phyloP scores from a whole-genome alignment of 2,329 filamentous ascomycete species.

The Cercospora sp. region DNA sequence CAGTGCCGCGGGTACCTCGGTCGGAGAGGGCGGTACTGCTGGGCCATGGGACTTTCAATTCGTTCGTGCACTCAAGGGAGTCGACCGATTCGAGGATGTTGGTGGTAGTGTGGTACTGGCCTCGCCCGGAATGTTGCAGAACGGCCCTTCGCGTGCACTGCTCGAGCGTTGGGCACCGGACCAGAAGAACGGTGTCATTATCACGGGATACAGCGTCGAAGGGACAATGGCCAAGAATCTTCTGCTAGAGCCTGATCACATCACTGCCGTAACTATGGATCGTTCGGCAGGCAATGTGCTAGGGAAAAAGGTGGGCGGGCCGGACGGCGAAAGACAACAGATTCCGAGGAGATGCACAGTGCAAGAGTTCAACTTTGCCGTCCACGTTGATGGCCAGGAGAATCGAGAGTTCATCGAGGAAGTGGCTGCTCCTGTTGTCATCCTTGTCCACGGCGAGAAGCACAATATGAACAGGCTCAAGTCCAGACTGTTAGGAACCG shows the following conservation, averaged over 20 bases:
- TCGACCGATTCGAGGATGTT: constrained; percentile 94
- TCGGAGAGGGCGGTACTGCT: constrained; percentile 67
- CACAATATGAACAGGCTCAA: constrained; percentile 98
- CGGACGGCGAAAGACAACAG: constrained; percentile 75
- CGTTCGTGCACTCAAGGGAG: constrained; percentile 84
- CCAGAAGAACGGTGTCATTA: constrained; percentile 95
- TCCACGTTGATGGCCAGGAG: constrained; percentile 93
- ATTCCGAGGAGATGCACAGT: constrained; percentile 91
- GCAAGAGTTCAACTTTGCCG: constrained; percentile 91
- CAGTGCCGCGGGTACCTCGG: constrained; percentile 80
- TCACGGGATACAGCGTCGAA: constrained; percentile 97
- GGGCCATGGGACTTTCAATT: constrained; percentile 97
- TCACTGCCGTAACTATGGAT: constrained; percentile 83
- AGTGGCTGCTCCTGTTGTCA: constrained; percentile 87
- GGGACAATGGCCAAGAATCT: constrained; percentile 98
- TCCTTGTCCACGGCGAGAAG: constrained; percentile 94
- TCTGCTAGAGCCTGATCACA: constrained; percentile 90
- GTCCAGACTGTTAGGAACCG: constrained; percentile 90
- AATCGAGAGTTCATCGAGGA: constrained; percentile 97
- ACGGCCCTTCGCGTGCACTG: constrained; percentile 87
- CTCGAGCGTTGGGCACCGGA: constrained; percentile 95
- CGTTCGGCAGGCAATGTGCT: constrained; percentile 29
- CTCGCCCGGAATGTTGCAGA: constrained; percentile 97
- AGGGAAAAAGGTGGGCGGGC: constrained; percentile 46
- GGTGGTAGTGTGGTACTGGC: constrained; percentile 96